Conservation (phyloP, 169 alveolate species). For the Amoebophrya sp. region DNA sequence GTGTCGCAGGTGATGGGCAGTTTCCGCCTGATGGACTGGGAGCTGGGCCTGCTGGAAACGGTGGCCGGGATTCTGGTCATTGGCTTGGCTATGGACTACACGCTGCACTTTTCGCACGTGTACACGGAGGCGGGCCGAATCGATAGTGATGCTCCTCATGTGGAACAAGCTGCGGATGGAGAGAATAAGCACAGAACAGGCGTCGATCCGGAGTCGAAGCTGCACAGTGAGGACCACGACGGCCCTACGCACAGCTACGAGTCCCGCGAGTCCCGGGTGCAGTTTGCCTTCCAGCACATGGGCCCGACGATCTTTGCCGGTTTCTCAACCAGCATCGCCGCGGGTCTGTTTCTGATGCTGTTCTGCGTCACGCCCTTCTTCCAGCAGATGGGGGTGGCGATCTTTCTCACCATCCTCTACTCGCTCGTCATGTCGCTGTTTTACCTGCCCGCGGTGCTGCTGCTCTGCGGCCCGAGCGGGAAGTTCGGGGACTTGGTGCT, state of each 20-base stretch:
- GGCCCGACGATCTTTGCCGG: slow-evolving; percentile 1
- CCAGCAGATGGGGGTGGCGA: neutral
- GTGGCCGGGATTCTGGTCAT: neutral
- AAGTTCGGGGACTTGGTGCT: neutral
- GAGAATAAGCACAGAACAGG: no score
- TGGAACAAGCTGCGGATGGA: no score
- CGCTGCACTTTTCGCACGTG: neutral
- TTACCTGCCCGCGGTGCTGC: neutral
- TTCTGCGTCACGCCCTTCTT: neutral
- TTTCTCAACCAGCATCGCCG: neutral
- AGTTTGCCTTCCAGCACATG: neutral
- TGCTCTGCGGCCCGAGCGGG: neutral
- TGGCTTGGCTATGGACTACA: neutral
- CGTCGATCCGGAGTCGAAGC: no score
- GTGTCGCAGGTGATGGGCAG: neutral
- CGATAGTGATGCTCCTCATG: no score
- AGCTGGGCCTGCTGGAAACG: neutral
- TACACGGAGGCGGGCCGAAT: neutral
- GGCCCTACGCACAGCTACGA: no score
- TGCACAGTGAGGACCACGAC: no score
- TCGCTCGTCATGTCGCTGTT: neutral
- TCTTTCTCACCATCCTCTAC: neutral
- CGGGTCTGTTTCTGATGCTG: neutral
- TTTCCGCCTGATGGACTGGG: neutral
- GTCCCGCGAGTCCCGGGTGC: neutral